A percentile compares a stretch with the other conserved stretches of the same genome.
Conservation (phyloP, 23 red algal species). For the Cyanidiococcus yangmingshanensis region DNA sequence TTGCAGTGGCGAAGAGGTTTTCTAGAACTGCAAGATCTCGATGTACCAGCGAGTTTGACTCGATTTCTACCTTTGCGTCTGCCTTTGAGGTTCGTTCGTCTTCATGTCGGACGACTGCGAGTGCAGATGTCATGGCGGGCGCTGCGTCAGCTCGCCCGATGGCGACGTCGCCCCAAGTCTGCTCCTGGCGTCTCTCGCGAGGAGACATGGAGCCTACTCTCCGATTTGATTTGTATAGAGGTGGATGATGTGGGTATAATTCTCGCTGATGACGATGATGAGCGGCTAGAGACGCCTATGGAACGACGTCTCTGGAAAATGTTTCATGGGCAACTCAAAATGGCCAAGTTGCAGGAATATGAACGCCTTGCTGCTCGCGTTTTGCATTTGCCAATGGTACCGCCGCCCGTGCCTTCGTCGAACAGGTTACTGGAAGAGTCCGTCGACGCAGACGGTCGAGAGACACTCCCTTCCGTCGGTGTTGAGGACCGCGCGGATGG, state of each 20-base stretch:
- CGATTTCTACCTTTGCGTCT: background rate
- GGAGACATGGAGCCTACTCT: background rate
- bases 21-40: background rate
- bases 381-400: background rate
- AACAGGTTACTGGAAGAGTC: too few species aligned
- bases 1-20: background rate
- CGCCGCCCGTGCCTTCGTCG: too few species aligned
- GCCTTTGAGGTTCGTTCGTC: background rate
- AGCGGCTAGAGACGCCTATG: background rate
- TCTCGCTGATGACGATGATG: background rate
- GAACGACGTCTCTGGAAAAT: background rate
- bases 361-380: background rate
- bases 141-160: background rate
- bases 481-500: too few species aligned
- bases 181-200: background rate
- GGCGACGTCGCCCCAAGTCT: background rate
- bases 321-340: background rate
- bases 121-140: background rate
- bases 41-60: background rate
- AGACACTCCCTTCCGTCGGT: too few species aligned
- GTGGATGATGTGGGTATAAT: background rate
- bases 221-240: background rate
- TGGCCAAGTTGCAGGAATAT: constrained; percentile 9
- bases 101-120: background rate
- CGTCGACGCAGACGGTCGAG: too few species aligned